Conservation (phyloP, 2,329 filamentous ascomycete species). For the Colletotrichum echinochloae region DNA sequence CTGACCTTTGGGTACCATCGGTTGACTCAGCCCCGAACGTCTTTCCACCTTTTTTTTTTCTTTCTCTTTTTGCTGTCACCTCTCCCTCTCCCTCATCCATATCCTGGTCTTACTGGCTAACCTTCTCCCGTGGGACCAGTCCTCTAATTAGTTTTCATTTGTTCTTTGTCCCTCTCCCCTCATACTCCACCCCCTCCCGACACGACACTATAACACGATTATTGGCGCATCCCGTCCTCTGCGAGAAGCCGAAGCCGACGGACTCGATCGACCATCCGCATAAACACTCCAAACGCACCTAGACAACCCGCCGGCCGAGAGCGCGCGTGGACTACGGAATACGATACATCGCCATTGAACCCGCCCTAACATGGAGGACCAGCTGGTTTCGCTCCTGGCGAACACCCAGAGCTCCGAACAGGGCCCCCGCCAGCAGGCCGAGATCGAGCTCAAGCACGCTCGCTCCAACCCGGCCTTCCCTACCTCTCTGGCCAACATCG, state of each 20-base stretch:
- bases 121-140: background rate
- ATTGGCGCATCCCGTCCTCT: constrained; percentile 2
- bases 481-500: constrained; percentile 82
- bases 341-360: constrained; percentile 11
- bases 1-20: background rate
- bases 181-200: background rate
- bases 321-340: background rate
- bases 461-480: constrained; percentile 80
- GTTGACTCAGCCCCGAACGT: constrained; percentile 24
- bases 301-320: background rate
- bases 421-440: constrained; percentile 84
- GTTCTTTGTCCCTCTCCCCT: background rate
- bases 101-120: constrained; percentile 8
- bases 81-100: background rate
- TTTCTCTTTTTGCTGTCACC: background rate
- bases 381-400: constrained; percentile 87
- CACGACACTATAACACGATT: background rate
- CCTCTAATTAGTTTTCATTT: background rate
- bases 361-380: constrained; percentile 80
- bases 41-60: background rate
- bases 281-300: background rate
- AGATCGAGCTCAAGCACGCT: constrained; percentile 81
- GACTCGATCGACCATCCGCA: background rate
- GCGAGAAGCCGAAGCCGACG: constrained; percentile 13
- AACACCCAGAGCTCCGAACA: constrained; percentile 86